These are phyloP conservation scores for Papiliotrema laurentii DNA, from an alignment of 1,284 basidiomycete genomes.

Conservation along the genomic window DNA sequence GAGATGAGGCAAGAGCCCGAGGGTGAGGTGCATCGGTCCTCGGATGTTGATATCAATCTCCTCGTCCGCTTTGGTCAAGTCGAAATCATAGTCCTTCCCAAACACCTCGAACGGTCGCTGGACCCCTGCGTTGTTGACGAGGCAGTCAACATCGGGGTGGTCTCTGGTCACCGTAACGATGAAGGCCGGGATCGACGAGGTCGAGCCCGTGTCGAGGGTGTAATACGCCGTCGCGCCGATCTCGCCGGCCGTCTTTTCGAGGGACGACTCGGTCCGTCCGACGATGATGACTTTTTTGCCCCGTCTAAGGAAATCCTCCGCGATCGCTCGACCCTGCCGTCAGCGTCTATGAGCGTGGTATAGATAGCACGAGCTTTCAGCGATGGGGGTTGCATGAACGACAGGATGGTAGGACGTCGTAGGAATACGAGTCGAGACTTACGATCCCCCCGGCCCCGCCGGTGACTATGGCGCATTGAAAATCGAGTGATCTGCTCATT, in stretches of 20 bases:
- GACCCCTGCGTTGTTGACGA: constrained; percentile 50
- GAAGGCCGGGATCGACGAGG: constrained; percentile 31
- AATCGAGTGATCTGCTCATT: constrained; percentile 5
- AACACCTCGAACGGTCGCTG: constrained; percentile 28
- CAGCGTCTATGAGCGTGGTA: not conserved
- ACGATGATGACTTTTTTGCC: constrained; percentile 47
- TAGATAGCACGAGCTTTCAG: not conserved
- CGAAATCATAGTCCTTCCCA: constrained; percentile 22
- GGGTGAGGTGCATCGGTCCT: constrained; percentile 21
- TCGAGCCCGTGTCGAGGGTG: constrained; percentile 43
- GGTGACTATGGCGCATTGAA: constrained; percentile 18
- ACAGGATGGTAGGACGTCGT: not conserved
- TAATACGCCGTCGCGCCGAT: constrained; percentile 40
- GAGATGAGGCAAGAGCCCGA: constrained; percentile 21
- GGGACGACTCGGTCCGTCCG: constrained; percentile 43
- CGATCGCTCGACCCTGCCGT: constrained; percentile 37
- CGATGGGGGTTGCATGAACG: not conserved
- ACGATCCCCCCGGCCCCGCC: constrained; percentile 19
- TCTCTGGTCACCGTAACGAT: constrained; percentile 36
- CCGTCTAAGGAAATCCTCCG: constrained; percentile 37
- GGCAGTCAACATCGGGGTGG: constrained; percentile 47
- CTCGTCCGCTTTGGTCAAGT: constrained; percentile 22
- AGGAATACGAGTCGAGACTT: constrained; percentile 1
- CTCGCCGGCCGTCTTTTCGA: constrained; percentile 34
- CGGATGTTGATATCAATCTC: constrained; percentile 30